These are phyloP conservation scores for Tuctoria greenei DNA, from an alignment of 176 grass and related monocot genomes.

Conservation along the genomic window DNA sequence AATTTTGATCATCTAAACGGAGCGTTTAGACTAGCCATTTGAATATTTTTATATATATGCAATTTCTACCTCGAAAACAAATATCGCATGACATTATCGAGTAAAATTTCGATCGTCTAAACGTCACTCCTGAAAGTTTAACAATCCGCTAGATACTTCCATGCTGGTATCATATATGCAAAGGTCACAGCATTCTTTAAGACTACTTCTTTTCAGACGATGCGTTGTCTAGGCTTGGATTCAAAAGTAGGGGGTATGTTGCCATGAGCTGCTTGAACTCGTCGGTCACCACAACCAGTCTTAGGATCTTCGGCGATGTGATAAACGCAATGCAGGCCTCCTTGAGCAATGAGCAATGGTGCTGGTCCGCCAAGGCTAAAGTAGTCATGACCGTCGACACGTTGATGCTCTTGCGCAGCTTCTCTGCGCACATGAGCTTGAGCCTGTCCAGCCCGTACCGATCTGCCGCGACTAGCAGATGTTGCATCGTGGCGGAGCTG, in stretches of 20 bases:
- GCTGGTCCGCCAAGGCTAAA: conserved; percentile 22
- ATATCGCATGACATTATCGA: too few relatives aligned
- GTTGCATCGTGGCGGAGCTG: not conserved
- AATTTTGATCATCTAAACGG: too few relatives aligned
- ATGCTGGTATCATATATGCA: too few relatives aligned
- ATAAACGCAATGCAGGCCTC: not conserved
- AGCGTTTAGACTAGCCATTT: too few relatives aligned
- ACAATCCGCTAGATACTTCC: too few relatives aligned
- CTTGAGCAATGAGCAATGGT: not conserved
- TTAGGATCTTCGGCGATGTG: not conserved
- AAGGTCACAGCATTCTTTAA: too few relatives aligned
- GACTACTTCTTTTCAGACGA: not conserved
- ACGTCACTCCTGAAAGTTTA: too few relatives aligned
- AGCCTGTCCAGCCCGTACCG: not conserved
- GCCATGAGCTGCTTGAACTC: conserved; percentile 28
- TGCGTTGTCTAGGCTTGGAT: not conserved
- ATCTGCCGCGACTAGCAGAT: not conserved
- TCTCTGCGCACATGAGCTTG: not conserved
- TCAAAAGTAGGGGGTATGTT: not conserved
- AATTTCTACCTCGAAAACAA: too few relatives aligned
- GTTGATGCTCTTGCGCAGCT: not conserved
- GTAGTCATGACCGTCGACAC: not conserved
- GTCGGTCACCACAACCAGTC: not conserved
- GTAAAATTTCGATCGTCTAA: too few relatives aligned
- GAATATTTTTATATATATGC: too few relatives aligned